A percentile compares a stretch with the other conserved stretches of the same genome.
Conservation (phyloP, 768 basidiomycete species). For the Dentipellis sp. region DNA sequence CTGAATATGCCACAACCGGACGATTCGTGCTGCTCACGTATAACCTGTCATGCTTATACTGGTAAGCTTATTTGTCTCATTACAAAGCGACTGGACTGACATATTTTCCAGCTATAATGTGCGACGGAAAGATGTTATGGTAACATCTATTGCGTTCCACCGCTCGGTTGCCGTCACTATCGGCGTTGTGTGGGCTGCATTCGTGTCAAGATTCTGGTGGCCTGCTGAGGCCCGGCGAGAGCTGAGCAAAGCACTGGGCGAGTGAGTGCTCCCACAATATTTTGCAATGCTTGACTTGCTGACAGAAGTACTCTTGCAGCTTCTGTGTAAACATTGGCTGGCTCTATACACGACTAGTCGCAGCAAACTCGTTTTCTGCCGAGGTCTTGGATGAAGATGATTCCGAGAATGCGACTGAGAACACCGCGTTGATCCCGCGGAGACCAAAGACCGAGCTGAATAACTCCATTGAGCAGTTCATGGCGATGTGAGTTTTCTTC, state of each 20-base stretch:
- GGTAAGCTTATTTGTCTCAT: slow-evolving; percentile 17
- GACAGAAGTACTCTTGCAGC: slow-evolving; percentile 30
- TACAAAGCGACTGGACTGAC: slow-evolving; percentile 11
- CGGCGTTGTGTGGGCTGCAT: slow-evolving; percentile 83
- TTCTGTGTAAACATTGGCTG: slow-evolving; percentile 92
- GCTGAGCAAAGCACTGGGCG: slow-evolving; percentile 74
- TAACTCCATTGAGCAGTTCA: slow-evolving; percentile 74
- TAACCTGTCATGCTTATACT: slow-evolving; percentile 68
- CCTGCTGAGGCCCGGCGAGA: slow-evolving; percentile 90
- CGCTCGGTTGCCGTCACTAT: slow-evolving; percentile 74
- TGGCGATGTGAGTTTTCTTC: slow-evolving; percentile 67
- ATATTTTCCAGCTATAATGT: slow-evolving; percentile 59
- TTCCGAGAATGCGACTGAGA: slow-evolving; percentile 14
- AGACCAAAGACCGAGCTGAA: slow-evolving; percentile 36
- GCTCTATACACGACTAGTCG: slow-evolving; percentile 88
- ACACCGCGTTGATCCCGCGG: slow-evolving; percentile 22
- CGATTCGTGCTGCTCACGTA: slow-evolving; percentile 82
- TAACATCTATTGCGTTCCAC: slow-evolving; percentile 61
- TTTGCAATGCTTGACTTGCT: neutral
- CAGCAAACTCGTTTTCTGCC: slow-evolving; percentile 70
- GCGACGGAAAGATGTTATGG: slow-evolving; percentile 53
- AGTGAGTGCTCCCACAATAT: slow-evolving; percentile 39
- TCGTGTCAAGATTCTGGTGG: slow-evolving; percentile 92
- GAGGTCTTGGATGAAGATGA: slow-evolving; percentile 25
- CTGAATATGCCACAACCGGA: slow-evolving; percentile 64